Base-by-base conservation (phyloP, 495 filamentous ascomycete species). In the Penicillium canariense region DNA sequence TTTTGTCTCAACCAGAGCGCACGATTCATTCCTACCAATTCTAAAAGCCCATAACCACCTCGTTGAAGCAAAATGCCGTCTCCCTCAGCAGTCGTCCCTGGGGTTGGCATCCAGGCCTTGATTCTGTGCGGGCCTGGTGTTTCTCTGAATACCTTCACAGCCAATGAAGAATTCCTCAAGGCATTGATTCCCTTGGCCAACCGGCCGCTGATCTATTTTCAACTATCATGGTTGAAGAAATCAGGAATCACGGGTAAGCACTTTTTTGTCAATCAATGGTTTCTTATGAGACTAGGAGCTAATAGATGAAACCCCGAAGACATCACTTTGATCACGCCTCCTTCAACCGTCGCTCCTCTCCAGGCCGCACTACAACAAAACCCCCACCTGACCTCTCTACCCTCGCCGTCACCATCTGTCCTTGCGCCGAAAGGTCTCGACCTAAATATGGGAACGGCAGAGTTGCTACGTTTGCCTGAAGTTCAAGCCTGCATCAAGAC, bases 171-270 rank as follows among this genome's bases (percentile, higher is more conserved):
- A 62, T 54, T 46, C 25, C 61, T 58, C 8, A 98, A 97, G 73
- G 89, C 88, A 43, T 81, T 98, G 8, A 75, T 97, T 23, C 91
- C 91, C 7, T 87, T 97, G 48, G 94, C 93, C 51, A 97, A 97
- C 71, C 79, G 91, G 51, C 93, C 93, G 0, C 96, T 97, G 94
- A 82, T 98, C 30, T 96, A 87, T 84, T 97, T 96, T 69, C 85
- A 90, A 0, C 77, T 98, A 40, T 90, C 96, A 55, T 97, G 88
- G 74, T 96, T 91, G 63, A 88, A 91, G 67, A 79, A 90, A 15
- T 87, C 87, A 67, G 91, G 90, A 54, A 84, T 96, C 54, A 87
- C 86, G 61, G 82, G 89, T 92, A 72, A 67, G 75, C 63, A 15
- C 28, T 28, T 11, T 22, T 25, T 1, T 30, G n/a, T 7, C n/a